Conservation (phyloP, 2,329 filamentous ascomycete species). For the Calycina marina region DNA sequence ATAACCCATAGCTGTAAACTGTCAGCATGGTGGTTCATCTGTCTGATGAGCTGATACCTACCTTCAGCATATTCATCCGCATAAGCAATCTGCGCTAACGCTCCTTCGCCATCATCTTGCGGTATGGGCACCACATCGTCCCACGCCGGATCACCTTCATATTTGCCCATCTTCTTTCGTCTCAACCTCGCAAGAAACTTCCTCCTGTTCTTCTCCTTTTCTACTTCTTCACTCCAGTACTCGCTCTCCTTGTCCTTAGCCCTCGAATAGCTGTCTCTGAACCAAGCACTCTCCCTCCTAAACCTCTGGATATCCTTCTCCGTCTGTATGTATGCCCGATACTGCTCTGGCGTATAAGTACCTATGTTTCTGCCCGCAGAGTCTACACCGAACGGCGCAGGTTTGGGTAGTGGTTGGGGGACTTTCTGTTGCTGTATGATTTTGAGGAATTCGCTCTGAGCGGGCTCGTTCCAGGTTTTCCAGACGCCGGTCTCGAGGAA, state of each 20-base stretch:
- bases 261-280: slow-evolving; percentile 6
- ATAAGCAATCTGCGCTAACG: slow-evolving; percentile 88
- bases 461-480: slow-evolving; percentile 10
- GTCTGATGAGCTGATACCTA: slow-evolving; percentile 21
- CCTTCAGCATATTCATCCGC: slow-evolving; percentile 74
- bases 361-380: slow-evolving; percentile 12
- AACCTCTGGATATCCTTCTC: slow-evolving; percentile 11
- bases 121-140: slow-evolving; percentile 72
- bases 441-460: slow-evolving; percentile 19
- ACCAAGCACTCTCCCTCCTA: slow-evolving; percentile 11
- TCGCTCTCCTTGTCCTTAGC: slow-evolving; percentile 3
- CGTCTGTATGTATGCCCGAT: slow-evolving; percentile 9
- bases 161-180: slow-evolving; percentile 13
- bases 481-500: slow-evolving; percentile 16
- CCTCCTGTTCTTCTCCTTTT: slow-evolving; percentile 17
- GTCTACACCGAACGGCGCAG: slow-evolving; percentile 14
- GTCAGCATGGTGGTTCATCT: slow-evolving; percentile 1
- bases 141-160: slow-evolving; percentile 53
- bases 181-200: slow-evolving; percentile 5
- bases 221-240: slow-evolving; percentile 3
- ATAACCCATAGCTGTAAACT: slow-evolving; percentile 61
- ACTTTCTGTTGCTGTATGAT: slow-evolving; percentile 14
- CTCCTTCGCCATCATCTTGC: slow-evolving; percentile 67
- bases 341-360: slow-evolving; percentile 13
- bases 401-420: slow-evolving; percentile 15